Evolutionary conservation across 164 flowering plant species (phyloP), one percentile per base, ranked within the genome.

Genomic region (Aristolochia californica): DNA sequence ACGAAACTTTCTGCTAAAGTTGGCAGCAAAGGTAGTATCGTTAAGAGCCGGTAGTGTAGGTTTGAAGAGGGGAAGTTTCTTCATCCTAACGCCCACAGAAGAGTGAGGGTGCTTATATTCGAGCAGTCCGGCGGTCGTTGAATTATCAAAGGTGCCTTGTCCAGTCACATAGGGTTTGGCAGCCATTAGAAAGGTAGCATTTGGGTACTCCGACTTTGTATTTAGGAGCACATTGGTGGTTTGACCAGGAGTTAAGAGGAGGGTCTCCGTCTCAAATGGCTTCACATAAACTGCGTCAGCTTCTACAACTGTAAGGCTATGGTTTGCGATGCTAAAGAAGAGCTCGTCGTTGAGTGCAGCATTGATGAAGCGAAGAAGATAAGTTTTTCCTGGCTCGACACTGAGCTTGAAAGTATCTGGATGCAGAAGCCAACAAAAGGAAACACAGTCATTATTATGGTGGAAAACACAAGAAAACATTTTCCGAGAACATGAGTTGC

Each of bases 311-410:
- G 80, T 84, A 45, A 86, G 59, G 4, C 74, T 68, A 66, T 88
- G 93, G 69, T 82, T 82, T 16, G 88, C 88, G 1, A 88, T 78
- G 70, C 80, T 73, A 75, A 85, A 85, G 77, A 88, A 83, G 64
- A 88, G 88, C 58, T 88, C 84, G 10, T 80, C 83, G 26, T 87
- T 82, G 48, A 87, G 78, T 58, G 95, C 95, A 56, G 88, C 88
- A 24, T 80, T 84, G 78, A 87, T 77, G 40, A 87, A n/a, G 5
- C 91, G 80, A 1, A 87, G 83, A 7, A 87, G 81, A 59, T 84
- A 87, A 0, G 85, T 83, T 61, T 80, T 83, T 13, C 87, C 85
- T 0, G 84, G 83, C 62, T 77, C 72, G 63, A 88, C 87, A 62
- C 67, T 85, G 55, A 88, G 71, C 73, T 71, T 83, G 74, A 76